Evolutionary conservation across 495 filamentous ascomycete species (phyloP), one percentile per base, ranked within the genome.

Genomic region (Penicillium waksmanii): DNA sequence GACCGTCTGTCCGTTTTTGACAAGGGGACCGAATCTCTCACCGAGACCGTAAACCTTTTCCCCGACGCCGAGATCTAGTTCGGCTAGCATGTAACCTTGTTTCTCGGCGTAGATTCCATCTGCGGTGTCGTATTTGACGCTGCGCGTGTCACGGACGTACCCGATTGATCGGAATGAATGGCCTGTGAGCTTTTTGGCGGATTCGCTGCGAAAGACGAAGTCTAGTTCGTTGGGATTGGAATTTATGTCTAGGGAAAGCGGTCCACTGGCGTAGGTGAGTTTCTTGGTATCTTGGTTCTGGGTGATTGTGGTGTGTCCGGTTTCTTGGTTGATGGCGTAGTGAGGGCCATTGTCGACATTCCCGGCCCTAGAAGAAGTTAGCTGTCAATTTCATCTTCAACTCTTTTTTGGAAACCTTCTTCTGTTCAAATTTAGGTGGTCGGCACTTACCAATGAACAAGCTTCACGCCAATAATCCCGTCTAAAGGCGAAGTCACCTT

Each of bases 41-140:
- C 87, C 88, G 0, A 90, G 81, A 0, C 88, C 87, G 68, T 88
- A 87, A 10, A 92, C 75, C 3, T 84, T 82, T 70, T 91, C 89
- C 18, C 87, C 84, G 5, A 90, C 86, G 2, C 80, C 75, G 0
- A 90, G 76, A 33, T 85, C 85, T 2, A 86, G 82, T 52, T 81
- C 85, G 2, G 83, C 83, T 57, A 88, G 84, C 62, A 87, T 85
- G 66, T 87, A 83, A 34, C 87, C 67, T 76, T 80, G 72, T 70
- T 77, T 64, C 76, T 78, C 59, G 68, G 75, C 79, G 82, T 86
- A 71, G 77, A 85, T 57, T 43, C 82, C 55, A 71, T 81, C 73
- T 74, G 77, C 74, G 79, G 75, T 46, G 71, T 77, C 61, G 68
- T 83, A 68, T 68, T 82, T 47, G 68, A 76, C 25, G 71, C 77